Evolutionary conservation across 176 grass and related monocot species (phyloP).

Genomic region (Eragrostis curvula): DNA sequence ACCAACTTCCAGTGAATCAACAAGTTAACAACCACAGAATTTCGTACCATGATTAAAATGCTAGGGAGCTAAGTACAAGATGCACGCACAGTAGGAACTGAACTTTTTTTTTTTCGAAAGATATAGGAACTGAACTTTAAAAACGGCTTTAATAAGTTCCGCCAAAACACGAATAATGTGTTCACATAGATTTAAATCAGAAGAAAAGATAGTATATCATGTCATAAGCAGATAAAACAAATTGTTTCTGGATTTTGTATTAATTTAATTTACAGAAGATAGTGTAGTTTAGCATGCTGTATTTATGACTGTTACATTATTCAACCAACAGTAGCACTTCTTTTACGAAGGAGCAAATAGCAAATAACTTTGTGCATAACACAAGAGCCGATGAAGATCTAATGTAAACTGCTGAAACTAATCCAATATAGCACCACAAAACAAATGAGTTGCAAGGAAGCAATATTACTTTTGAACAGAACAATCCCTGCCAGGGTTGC

Average conservation of each 20-base stretch:
- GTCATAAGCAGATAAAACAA: conserved; percentile 5
- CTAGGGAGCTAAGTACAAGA: conserved; percentile 4
- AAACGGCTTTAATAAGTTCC: not conserved
- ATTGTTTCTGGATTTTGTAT: not conserved
- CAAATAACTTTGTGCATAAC: not conserved
- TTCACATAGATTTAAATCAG: not conserved
- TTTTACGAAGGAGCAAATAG: not conserved
- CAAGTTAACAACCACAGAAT: not conserved
- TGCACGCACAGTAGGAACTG: conserved; percentile 16
- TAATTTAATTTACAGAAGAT: not conserved
- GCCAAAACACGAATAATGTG: not conserved
- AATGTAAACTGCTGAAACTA: not conserved
- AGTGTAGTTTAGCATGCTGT: not conserved
- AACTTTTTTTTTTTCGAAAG: no score
- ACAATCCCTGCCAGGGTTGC: conserved; percentile 46
- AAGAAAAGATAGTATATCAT: not conserved
- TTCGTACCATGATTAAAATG: not conserved
- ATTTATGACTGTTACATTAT: not conserved
- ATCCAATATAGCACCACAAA: conserved; percentile 11
- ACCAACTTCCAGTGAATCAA: not conserved
- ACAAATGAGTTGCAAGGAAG: not conserved
- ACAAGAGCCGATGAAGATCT: not conserved
- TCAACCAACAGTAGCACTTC: not conserved
- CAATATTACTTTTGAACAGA: conserved; percentile 52
- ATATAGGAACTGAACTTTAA: not conserved